phyloP scores from a whole-genome alignment of 306 rosid genomes.

The Medicago ruthenica region DNA sequence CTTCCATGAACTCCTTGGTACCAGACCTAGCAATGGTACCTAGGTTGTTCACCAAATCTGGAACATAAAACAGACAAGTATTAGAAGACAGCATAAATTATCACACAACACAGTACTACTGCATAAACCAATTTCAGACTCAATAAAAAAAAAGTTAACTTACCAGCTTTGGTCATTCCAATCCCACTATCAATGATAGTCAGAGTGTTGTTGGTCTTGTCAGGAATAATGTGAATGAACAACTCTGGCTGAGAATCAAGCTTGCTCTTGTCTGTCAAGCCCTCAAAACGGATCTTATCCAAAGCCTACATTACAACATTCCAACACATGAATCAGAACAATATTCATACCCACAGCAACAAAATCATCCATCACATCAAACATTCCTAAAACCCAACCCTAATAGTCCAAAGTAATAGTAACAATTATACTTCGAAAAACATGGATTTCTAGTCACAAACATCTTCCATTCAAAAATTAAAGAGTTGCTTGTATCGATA shows the following conservation, averaged over 20 bases:
- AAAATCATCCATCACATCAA: background rate
- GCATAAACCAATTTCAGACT: background rate
- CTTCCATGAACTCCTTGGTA: conserved; percentile 98
- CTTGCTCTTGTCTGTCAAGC: conserved; percentile 95
- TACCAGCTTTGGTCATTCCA: conserved; percentile 99
- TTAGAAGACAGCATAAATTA: background rate
- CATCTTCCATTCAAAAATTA: no score
- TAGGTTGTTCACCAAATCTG: conserved; percentile 95
- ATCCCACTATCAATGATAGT: conserved; percentile 91
- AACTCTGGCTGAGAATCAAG: conserved; percentile 91
- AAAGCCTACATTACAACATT: conserved; percentile 58
- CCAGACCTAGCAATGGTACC: conserved; percentile 98
- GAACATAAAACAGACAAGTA: background rate
- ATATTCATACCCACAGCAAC: background rate
- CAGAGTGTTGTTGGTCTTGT: conserved; percentile 73
- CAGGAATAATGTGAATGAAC: conserved; percentile 85
- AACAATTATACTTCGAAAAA: background rate
- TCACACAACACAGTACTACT: background rate
- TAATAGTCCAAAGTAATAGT: background rate
- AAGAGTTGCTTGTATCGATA: no score
- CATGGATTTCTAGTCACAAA: no score
- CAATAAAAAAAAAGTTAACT: background rate
- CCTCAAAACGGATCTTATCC: conserved; percentile 87
- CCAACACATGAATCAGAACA: background rate
- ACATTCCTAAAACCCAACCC: background rate